A percentile compares a stretch with the other conserved stretches of the same genome.
These are phyloP conservation scores for Porphyrellus cyaneotinctus DNA, from an alignment of 768 basidiomycete genomes.

Conservation along the genomic window DNA sequence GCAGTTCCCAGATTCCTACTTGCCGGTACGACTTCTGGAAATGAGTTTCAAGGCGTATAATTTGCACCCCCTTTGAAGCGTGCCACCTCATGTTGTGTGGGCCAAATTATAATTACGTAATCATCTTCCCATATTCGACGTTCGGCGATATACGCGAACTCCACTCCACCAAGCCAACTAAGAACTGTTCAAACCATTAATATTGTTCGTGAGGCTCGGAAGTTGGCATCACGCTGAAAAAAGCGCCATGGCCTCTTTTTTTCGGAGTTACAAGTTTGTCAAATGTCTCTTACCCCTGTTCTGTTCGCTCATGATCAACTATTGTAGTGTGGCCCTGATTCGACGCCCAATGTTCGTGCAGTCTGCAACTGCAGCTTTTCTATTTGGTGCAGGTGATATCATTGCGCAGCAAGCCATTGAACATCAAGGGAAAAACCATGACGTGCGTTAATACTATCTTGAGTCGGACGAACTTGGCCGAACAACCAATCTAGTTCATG, in stretches of 20 bases:
- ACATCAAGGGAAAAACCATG: conserved; percentile 64
- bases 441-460: conserved; percentile 44
- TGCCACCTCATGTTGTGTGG: too few relatives aligned
- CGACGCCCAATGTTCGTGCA: conserved; percentile 61
- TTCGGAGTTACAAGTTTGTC: conserved; percentile 42
- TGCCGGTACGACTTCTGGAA: too few relatives aligned
- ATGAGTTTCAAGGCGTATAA: too few relatives aligned
- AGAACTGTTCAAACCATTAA: too few relatives aligned
- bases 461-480: not conserved
- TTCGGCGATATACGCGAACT: too few relatives aligned
- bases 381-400: conserved; percentile 74
- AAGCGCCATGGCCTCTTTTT: conserved; percentile 39
- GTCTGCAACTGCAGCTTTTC: conserved; percentile 57
- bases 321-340: conserved; percentile 50
- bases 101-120: too few relatives aligned
- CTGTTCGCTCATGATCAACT: conserved; percentile 9
- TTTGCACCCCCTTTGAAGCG: too few relatives aligned
- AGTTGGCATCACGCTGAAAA: too few relatives aligned
- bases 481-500: conserved; percentile 38
- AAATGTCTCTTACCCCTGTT: not conserved
- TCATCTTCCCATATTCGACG: too few relatives aligned
- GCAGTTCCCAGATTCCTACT: too few relatives aligned
- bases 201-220: too few relatives aligned
- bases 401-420: conserved; percentile 88
- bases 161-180: too few relatives aligned